phyloP scores from a whole-genome alignment of 2,329 filamentous ascomycete genomes.

The Fusarium marasasianum region DNA sequence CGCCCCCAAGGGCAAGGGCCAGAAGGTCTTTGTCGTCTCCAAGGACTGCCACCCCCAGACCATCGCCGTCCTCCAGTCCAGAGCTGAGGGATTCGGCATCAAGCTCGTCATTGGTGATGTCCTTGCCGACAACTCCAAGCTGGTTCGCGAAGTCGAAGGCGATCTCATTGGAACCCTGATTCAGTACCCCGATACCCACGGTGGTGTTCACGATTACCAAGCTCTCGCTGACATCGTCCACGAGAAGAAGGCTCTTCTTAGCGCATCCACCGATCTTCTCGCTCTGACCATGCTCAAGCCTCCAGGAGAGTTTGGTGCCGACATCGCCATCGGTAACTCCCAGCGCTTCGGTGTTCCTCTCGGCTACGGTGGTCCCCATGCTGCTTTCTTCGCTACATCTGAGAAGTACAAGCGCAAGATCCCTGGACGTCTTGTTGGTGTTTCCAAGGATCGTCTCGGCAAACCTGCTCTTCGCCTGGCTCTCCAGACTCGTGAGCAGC shows the following conservation, averaged over 20 bases:
- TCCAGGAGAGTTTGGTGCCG: conserved; percentile 92
- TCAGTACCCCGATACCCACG: conserved; percentile 92
- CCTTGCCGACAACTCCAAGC: conserved; percentile 68
- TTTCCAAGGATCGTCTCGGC: conserved; percentile 89
- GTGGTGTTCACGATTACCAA: conserved; percentile 81
- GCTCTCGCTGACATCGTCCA: conserved; percentile 79
- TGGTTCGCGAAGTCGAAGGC: conserved; percentile 78
- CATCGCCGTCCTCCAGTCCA: conserved; percentile 81
- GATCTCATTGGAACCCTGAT: conserved; percentile 88
- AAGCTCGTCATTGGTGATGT: conserved; percentile 80
- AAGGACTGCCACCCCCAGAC: conserved; percentile 87
- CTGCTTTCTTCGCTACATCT: conserved; percentile 83
- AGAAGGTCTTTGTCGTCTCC: conserved; percentile 87
- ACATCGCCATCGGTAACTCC: conserved; percentile 92
- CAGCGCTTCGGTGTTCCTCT: conserved; percentile 93
- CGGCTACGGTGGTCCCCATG: conserved; percentile 91
- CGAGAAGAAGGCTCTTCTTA: conserved; percentile 79
- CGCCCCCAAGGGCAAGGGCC: conserved; percentile 71
- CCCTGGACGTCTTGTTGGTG: conserved; percentile 85
- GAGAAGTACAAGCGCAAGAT: conserved; percentile 96
- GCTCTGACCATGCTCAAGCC: conserved; percentile 88
- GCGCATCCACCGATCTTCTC: conserved; percentile 88
- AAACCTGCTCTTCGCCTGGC: conserved; percentile 69
- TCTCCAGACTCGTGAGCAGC: conserved; percentile 93
- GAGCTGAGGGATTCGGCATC: conserved; percentile 90